These are phyloP conservation scores for Fraxinus angustifolia DNA, from an alignment of 305 asterid genomes.

Conservation along the genomic window DNA sequence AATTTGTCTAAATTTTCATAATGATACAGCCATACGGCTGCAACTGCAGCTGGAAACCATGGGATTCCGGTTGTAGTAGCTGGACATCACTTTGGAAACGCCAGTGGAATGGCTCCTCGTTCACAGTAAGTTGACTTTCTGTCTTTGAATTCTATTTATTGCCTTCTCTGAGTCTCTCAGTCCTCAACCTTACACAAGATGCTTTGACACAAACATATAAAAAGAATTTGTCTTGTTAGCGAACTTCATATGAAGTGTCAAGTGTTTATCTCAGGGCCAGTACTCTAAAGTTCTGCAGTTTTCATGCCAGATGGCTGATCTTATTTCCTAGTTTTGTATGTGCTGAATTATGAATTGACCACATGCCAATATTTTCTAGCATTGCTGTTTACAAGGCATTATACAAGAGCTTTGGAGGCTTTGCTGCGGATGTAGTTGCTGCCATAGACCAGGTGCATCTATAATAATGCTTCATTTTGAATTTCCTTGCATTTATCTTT, in stretches of 20 bases:
- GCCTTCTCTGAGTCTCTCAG: neutral
- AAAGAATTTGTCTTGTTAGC: neutral
- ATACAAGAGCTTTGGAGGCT: conserved; percentile 99
- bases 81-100: conserved; percentile 88
- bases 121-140: conserved; percentile 65
- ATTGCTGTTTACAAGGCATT: conserved; percentile 93
- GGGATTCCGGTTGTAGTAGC: conserved; percentile 89
- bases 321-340: neutral
- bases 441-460: conserved; percentile 88
- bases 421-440: conserved; percentile 99
- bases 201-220: neutral
- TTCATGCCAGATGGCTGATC: neutral
- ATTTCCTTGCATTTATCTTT: neutral
- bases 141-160: neutral
- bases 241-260: neutral
- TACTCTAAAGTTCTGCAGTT: neutral
- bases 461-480: neutral
- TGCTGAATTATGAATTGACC: conserved; percentile 25
- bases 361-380: conserved; percentile 34
- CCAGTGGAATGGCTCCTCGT: conserved; percentile 99
- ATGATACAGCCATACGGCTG: conserved; percentile 80
- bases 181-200: neutral
- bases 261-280: neutral
- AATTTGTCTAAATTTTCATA: neutral
- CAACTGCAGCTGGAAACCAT: conserved; percentile 92